A percentile compares a stretch with the other conserved stretches of the same genome.
phyloP scores from a whole-genome alignment of 345 rosid species.

The Murraya koenigii region DNA sequence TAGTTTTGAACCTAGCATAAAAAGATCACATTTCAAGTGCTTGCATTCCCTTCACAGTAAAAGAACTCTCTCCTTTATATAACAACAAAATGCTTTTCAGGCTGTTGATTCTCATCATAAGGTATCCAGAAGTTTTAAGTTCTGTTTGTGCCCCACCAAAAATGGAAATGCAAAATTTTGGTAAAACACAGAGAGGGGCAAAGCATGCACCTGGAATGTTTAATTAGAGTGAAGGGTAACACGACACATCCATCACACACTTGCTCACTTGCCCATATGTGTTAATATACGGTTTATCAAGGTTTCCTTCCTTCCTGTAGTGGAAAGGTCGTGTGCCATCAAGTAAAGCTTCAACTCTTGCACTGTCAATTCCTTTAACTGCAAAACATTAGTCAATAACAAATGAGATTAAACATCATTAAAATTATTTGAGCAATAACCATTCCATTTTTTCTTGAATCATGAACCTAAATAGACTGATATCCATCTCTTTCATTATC shows the following conservation, averaged over 20 bases:
- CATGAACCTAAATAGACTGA: neutral
- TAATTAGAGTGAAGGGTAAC: neutral
- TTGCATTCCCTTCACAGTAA: neutral
- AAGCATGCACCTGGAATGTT: neutral
- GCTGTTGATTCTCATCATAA: neutral
- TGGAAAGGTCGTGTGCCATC: constrained; percentile 54
- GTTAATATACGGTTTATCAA: constrained; percentile 65
- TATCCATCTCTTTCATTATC: neutral
- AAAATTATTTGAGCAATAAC: neutral
- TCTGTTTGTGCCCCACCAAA: neutral
- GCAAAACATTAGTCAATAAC: constrained; percentile 16
- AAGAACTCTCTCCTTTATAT: neutral
- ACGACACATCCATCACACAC: neutral
- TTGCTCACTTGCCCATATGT: constrained; percentile 61
- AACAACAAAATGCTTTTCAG: neutral
- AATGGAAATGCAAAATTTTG: neutral
- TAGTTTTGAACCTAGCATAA: neutral
- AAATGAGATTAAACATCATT: neutral
- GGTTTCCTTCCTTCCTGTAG: constrained; percentile 77
- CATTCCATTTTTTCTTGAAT: neutral
- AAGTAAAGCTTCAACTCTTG: constrained; percentile 67
- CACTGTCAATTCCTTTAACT: constrained; percentile 86
- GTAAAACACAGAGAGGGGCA: neutral
- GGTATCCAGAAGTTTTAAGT: neutral
- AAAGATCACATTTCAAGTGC: too few relatives aligned